Conservation (phyloP, 139 green algal genomes). For the Picochlorum sp. region DNA sequence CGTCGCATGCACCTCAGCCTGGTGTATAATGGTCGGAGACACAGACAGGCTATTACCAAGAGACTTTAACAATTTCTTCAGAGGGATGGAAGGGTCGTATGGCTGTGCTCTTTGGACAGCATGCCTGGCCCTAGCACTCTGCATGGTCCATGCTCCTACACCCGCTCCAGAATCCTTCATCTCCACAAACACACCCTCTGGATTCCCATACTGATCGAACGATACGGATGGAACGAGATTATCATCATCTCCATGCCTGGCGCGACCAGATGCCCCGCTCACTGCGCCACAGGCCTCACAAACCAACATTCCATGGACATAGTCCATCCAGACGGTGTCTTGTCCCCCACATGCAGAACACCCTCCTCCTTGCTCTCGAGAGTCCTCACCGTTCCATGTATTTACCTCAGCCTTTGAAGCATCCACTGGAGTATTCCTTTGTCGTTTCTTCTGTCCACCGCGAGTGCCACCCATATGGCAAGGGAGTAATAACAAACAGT, state of each 20-base stretch:
- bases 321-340: background rate
- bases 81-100: background rate
- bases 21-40: background rate
- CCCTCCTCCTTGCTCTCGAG: background rate
- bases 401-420: too few species aligned
- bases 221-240: background rate
- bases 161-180: constrained; percentile 4
- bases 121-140: background rate
- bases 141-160: background rate
- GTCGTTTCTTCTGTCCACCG: too few species aligned
- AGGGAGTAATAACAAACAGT: too few species aligned
- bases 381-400: too few species aligned
- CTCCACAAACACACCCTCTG: background rate
- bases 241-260: too few species aligned
- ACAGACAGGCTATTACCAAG: background rate
- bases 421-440: too few species aligned
- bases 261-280: too few species aligned
- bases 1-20: constrained; percentile 3
- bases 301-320: background rate
- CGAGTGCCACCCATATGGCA: too few species aligned
- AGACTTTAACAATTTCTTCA: background rate
- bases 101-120: background rate
- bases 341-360: background rate
- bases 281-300: background rate
- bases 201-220: background rate